Base-by-base conservation (phyloP, 768 basidiomycete species). In the Mycena alexandri region DNA sequence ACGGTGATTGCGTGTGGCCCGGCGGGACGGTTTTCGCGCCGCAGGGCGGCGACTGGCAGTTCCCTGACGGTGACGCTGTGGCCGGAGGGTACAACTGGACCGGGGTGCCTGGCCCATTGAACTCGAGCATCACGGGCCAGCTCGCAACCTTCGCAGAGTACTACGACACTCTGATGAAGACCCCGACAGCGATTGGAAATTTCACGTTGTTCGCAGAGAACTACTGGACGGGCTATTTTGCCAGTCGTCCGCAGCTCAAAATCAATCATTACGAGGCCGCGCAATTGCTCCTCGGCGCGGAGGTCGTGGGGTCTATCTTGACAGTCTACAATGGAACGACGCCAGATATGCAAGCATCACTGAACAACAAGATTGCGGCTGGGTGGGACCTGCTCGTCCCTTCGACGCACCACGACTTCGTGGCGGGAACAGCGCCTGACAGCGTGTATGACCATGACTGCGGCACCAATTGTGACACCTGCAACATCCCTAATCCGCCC, bases 161-260 rank as follows among this genome's bases (percentile, higher is more conserved):
- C 34, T 59, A 59, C 58, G 43, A 46, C 19, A 38, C 58, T 47
- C 58, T 59, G 58, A 59, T 59, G 58, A 34, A 59, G 14, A 36
- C 14, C 34, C 44, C 58, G 19, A 59, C 43, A 33, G 58, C 19
- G 44, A 47, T 59, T 22, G 14, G 21, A 36, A 48, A 59, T 38
- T 59, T 59, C 46, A 59, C 58, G 17, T n/a, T 59, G 43, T 59
- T 59, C 22, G 58, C 58, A 25, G 58, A 59, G 58, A 59, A 59
- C 38, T 59, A 59, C 46, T 59, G 22, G 11, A 59, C 58, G n/a
- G 58, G 58, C 34, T 59, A 59, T 24, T 59, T 59, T 48, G 58
- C 58, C 44, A 59, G 58, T 48, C 58, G 58, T 59, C 58, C 58
- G 19, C 58, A 59, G 58, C 58, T 59, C 44, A 59, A 59, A 22